Base-by-base conservation (phyloP, 345 rosid genomes). In the Pugionium cornutum region DNA sequence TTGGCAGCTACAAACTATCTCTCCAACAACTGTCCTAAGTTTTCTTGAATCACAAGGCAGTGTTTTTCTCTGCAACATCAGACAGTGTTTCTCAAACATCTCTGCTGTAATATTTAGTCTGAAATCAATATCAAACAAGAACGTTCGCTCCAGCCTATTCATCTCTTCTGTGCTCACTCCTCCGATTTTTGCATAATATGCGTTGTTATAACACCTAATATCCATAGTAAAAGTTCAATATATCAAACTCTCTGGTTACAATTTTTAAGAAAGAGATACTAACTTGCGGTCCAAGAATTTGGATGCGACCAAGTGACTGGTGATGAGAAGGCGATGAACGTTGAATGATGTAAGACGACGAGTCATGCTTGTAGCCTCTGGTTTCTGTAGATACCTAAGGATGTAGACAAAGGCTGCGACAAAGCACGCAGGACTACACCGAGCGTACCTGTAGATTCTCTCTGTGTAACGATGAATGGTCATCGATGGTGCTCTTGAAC, bases 121-220 rank as follows among this genome's bases (percentile, higher is more conserved):
- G 25, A 81, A 81, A 31, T 78, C 84, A 63, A 81, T 2, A 29
- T 68, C 52, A 58, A 78, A 76, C 67, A 81, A 67, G 58, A 81
- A 70, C 44, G 62, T 63, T 63, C 68, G 65, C 69, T 81, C 84
- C 57, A 81, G 47, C 50, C 33, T 41, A 58, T 81, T 81, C 77
- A 81, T 73, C 68, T 81, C 82, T 44, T 67, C 78, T 2, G 61
- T 73, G 70, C 80, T 73, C 2, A 81, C 66, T 62, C 84, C 84
- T 55, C 84, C 84, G 7, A 78, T 78, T 64, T 69, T 78, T 2
- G 82, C 84, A 35, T 76, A 81, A 49, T 75, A 76, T 1, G 75
- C 78, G 45, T 81, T 81, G 68, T 70, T 73, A 5, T 76, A 58
- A 46, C 76, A 62, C 35, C 84, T 81, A 46, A 9, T 49, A 35